Percentiles rank a stretch among this genome's conserved stretches.
Evolutionary conservation across 2,329 filamentous ascomycete genomes (phyloP).

Genomic region (Penicillium decumbens): DNA sequence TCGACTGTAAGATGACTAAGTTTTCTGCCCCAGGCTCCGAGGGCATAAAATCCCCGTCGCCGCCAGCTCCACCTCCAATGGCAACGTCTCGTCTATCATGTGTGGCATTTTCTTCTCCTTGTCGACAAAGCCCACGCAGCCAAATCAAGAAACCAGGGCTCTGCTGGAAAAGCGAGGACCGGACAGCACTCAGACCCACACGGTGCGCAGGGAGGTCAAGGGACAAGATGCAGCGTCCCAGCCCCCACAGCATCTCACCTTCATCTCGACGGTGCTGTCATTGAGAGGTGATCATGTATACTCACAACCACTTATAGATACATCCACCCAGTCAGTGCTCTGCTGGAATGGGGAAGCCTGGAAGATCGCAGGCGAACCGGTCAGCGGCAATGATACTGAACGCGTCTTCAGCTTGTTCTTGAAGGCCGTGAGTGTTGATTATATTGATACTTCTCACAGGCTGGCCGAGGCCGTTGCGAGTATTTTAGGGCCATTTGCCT

Average conservation of each 20-base stretch:
- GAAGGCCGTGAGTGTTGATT: conserved; percentile 31
- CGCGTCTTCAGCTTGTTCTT: conserved; percentile 60
- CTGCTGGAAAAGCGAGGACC: conserved; percentile 43
- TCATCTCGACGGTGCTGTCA: conserved; percentile 82
- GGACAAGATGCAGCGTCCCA: conserved; percentile 14
- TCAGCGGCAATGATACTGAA: conserved; percentile 74
- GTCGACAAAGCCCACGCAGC: conserved; percentile 25
- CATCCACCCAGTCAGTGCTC: conserved; percentile 58
- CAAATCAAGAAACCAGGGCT: conserved; percentile 31
- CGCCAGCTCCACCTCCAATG: not conserved
- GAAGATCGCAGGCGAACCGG: conserved; percentile 57
- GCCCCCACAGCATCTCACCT: conserved; percentile 50
- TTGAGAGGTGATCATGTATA: conserved; percentile 71
- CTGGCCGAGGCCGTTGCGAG: conserved; percentile 50
- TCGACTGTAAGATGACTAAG: conserved; percentile 16
- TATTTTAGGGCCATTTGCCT: conserved; percentile 81
- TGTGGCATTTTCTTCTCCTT: conserved; percentile 53
- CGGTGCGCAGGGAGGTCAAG: conserved; percentile 22
- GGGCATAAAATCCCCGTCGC: conserved; percentile 6
- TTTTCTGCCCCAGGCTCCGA: conserved; percentile 11
- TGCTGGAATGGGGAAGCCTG: conserved; percentile 99
- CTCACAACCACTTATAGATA: conserved; percentile 66
- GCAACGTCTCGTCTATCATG: conserved; percentile 29
- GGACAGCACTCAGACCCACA: conserved; percentile 39
- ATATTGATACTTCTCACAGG: conserved; percentile 23